phyloP scores from a whole-genome alignment of 1,139 yeast genomes.

The Chernovozyma sophiae-reginae region DNA sequence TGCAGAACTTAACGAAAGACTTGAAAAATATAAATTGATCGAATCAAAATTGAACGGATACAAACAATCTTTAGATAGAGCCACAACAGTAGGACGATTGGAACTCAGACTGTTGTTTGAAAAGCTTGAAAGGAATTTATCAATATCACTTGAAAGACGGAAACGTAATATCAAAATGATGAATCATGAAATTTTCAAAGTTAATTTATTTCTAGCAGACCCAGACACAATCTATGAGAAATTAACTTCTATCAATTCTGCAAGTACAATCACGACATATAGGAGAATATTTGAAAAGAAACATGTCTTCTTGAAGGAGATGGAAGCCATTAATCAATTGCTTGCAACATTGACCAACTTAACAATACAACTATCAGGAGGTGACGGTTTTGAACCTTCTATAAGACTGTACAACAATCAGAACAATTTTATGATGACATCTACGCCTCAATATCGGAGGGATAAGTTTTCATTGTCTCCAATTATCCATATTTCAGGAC shows the following conservation, averaged over 20 bases:
- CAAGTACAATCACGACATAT: neutral
- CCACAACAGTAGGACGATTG: neutral
- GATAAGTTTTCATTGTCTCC: neutral
- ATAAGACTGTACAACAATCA: too few relatives aligned
- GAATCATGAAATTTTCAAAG: conserved; percentile 4
- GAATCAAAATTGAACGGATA: conserved; percentile 5
- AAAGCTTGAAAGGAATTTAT: conserved; percentile 7
- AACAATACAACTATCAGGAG: neutral
- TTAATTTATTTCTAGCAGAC: conserved; percentile 6
- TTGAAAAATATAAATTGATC: conserved; percentile 1
- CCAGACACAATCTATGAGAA: neutral
- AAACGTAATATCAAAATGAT: neutral
- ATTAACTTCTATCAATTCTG: neutral
- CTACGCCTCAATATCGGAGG: conserved; percentile 3
- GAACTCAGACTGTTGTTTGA: conserved; percentile 5
- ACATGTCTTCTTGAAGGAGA: conserved; percentile 5
- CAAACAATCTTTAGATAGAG: neutral
- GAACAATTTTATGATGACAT: neutral
- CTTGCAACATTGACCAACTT: conserved; percentile 4
- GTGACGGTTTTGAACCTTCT: too few relatives aligned
- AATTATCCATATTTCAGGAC: too few relatives aligned
- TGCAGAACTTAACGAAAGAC: neutral
- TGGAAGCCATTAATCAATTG: conserved; percentile 5
- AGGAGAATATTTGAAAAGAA: conserved; percentile 5
- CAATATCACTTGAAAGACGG: conserved; percentile 5